phyloP scores from a whole-genome alignment of 1,139 yeast species.

The Sugiyamaella japonica region DNA sequence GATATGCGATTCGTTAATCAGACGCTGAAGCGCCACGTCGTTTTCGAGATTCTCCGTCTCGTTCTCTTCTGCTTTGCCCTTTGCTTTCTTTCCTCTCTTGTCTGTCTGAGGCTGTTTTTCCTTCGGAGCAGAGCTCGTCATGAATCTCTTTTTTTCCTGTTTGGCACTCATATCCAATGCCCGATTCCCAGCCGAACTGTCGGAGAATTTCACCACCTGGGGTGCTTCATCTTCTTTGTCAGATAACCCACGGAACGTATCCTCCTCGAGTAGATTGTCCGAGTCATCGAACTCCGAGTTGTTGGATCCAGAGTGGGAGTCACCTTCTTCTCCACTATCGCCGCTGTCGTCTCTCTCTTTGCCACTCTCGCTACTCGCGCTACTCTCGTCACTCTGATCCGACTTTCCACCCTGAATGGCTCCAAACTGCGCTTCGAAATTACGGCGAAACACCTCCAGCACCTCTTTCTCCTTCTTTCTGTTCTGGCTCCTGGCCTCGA shows the following conservation, averaged over 20 bases:
- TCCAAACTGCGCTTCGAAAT: slow-evolving; percentile 73
- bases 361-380: neutral
- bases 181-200: slow-evolving; percentile 16
- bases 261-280: slow-evolving; percentile 29
- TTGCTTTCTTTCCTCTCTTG: slow-evolving; percentile 20
- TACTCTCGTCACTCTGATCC: neutral
- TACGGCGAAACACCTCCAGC: slow-evolving; percentile 42
- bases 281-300: slow-evolving; percentile 29
- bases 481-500: neutral
- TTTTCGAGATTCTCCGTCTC: slow-evolving; percentile 53
- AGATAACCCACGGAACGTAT: slow-evolving; percentile 14
- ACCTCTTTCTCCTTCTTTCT: slow-evolving; percentile 20
- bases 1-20: slow-evolving; percentile 83
- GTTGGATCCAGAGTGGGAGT: slow-evolving; percentile 24
- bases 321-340: slow-evolving; percentile 44
- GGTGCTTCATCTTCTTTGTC: slow-evolving; percentile 10
- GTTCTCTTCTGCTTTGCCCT: slow-evolving; percentile 26
- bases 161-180: slow-evolving; percentile 28
- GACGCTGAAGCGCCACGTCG: slow-evolving; percentile 79
- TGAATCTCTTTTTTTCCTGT: slow-evolving; percentile 48
- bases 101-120: slow-evolving; percentile 35
- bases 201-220: slow-evolving; percentile 17
- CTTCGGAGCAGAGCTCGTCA: slow-evolving; percentile 47
- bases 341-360: neutral
- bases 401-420: slow-evolving; percentile 45